Percentiles rank a stretch among this genome's conserved stretches.
Conservation (phyloP, 2,329 filamentous ascomycete species). For the Colletotrichum chrysophilum region DNA sequence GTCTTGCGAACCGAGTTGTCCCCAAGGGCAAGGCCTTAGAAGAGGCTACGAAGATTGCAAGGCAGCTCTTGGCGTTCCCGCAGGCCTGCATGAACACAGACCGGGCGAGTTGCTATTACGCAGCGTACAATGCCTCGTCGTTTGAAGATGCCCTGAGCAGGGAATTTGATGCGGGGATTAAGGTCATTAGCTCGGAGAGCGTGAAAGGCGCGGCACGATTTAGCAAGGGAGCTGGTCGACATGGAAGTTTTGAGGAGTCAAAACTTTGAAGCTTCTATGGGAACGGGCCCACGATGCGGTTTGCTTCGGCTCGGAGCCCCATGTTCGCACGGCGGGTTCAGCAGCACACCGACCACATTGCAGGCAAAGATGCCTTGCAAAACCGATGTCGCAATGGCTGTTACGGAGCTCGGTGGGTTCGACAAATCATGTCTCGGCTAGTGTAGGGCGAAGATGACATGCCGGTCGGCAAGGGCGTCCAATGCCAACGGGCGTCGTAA, state of each 20-base stretch:
- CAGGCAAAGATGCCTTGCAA: background rate
- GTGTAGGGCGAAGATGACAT: background rate
- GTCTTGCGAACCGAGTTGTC: constrained; percentile 58
- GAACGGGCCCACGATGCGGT: background rate
- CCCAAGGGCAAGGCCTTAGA: constrained; percentile 52
- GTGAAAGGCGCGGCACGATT: constrained; percentile 24
- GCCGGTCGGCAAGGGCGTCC: background rate
- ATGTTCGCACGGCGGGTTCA: background rate
- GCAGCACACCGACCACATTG: background rate
- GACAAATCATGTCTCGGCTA: background rate
- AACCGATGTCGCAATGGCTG: background rate
- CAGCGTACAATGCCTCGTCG: constrained; percentile 49
- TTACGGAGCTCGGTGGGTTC: background rate
- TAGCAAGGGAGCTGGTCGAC: background rate
- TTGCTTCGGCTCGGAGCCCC: background rate
- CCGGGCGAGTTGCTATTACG: constrained; percentile 52
- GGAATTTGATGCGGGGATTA: constrained; percentile 50
- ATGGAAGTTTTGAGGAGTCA: background rate
- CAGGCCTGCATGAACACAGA: constrained; percentile 58
- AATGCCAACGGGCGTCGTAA: background rate
- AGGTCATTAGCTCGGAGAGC: constrained; percentile 48
- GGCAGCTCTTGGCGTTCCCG: constrained; percentile 52
- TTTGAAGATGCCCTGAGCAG: constrained; percentile 55
- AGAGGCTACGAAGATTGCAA: constrained; percentile 53
- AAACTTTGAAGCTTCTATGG: background rate